Evolutionary conservation across 192 early-diverging fungal genomes (phyloP).

Genomic region (Gorgonomyces haynaldii): DNA sequence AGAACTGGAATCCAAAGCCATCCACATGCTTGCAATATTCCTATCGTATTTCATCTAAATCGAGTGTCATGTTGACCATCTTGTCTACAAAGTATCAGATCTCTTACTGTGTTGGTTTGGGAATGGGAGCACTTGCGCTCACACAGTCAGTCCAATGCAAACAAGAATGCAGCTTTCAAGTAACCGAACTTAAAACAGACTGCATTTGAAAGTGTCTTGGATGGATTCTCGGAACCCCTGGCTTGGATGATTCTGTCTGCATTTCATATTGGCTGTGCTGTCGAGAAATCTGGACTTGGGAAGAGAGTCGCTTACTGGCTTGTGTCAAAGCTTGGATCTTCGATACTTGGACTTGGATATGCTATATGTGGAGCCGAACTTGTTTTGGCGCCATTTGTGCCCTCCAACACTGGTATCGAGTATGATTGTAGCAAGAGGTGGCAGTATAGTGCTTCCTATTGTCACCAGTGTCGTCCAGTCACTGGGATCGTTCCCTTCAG

Average conservation of each 20-base stretch:
- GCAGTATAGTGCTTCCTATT: conserved; percentile 66
- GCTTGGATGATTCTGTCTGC: conserved; percentile 34
- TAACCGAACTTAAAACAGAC: conserved; percentile 7
- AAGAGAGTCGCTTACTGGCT: conserved; percentile 48
- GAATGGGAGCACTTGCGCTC: background rate
- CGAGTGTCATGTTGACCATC: no score
- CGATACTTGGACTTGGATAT: conserved; percentile 44
- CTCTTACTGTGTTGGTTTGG: conserved; percentile 1
- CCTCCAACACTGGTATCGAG: conserved; percentile 32
- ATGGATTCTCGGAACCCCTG: conserved; percentile 7
- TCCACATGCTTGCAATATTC: no score
- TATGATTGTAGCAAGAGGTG: conserved; percentile 57
- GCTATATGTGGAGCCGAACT: conserved; percentile 38
- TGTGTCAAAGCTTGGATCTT: conserved; percentile 36
- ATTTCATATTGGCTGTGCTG: conserved; percentile 61
- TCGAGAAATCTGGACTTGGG: conserved; percentile 52
- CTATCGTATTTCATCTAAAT: no score
- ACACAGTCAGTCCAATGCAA: conserved; percentile 4
- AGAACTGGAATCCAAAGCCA: no score
- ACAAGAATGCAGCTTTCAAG: conserved; percentile 19
- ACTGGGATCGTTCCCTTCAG: conserved; percentile 33
- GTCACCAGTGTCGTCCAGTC: conserved; percentile 50
- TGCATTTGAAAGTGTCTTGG: conserved; percentile 6
- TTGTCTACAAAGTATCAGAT: no score
- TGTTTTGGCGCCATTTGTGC: conserved; percentile 56